Base-by-base conservation (phyloP, 176 grass and related monocot species). In the Oryza longistaminata region DNA sequence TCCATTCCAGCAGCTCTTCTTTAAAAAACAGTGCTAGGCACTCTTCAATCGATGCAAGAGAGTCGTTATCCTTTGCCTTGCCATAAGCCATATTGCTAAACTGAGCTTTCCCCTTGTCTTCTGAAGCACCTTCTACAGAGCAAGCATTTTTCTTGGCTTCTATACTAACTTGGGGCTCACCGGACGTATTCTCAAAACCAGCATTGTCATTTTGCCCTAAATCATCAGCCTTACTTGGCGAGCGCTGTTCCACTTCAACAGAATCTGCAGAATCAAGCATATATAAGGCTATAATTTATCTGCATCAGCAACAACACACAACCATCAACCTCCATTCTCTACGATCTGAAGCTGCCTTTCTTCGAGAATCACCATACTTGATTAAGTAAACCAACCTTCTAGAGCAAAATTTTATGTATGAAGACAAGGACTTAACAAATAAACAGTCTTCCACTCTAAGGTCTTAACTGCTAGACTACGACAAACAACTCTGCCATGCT, bases 201-300 rank as follows among this genome's bases (percentile, higher is more conserved):
- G 62, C 62, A 68, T 16, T 70, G 29, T 19, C 45, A 66, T 84
- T 76, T 27, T 53, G 40, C 33, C 35, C 43, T 73, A 34, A 22
- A 73, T 26, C 27, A 42, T 53, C 73, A 76, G 46, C 11, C 16
- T 76, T 45, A 27, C 52, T 46, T 72, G 84, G 48, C 34, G 34
- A 58, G 45, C 81, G 19, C 37, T 60, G 49, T 44, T 77, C 44
- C 21, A 7, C 78, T 75, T 87, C 42, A 85, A 50, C 69, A 87
- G 55, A 87, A 74, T 91, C 76, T 86, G 86, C 87, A 84, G 48
- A 84, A 71, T 42, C 75, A 91, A 89, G 85, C 80, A 84, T 79
- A 77, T 19, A 24, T 10, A 52, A 7, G 33, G 60, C 40, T 82
- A 85, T 62, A 82, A 55, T 35, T 77, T 68, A 89, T 82, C 69